A percentile compares a stretch with the other conserved stretches of the same genome.
phyloP scores from a whole-genome alignment of 1,284 basidiomycete species.

The Xanthoconium separans region DNA sequence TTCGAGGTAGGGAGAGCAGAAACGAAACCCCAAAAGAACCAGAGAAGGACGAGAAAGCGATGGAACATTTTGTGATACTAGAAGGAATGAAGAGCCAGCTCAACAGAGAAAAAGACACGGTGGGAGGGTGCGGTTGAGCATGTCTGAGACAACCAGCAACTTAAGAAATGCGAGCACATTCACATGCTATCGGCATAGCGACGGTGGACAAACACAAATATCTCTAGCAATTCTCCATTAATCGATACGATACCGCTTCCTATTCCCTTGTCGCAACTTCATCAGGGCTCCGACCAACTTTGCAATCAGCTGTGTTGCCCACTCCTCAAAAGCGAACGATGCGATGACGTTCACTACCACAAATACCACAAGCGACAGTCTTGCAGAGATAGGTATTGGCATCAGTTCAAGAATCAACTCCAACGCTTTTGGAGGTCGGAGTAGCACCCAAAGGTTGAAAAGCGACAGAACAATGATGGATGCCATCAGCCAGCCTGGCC shows the following conservation, averaged over 20 bases:
- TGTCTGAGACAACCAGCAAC: neutral
- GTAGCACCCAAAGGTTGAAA: slow-evolving; percentile 76
- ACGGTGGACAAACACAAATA: neutral
- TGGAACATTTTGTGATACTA: slow-evolving; percentile 19
- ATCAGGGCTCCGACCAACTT: slow-evolving; percentile 50
- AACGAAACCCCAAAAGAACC: slow-evolving; percentile 20
- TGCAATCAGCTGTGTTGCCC: slow-evolving; percentile 66
- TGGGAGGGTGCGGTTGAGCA: neutral
- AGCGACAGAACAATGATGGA: slow-evolving; percentile 64
- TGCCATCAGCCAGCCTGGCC: slow-evolving; percentile 73
- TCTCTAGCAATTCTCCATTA: slow-evolving; percentile 67
- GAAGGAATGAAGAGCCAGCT: slow-evolving; percentile 32
- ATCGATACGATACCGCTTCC: slow-evolving; percentile 48
- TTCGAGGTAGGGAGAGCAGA: slow-evolving; percentile 27
- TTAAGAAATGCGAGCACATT: neutral
- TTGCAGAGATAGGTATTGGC: slow-evolving; percentile 69
- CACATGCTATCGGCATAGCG: neutral
- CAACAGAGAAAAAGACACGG: slow-evolving; percentile 2
- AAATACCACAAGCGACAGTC: slow-evolving; percentile 68
- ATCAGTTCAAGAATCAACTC: slow-evolving; percentile 78
- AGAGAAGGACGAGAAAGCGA: slow-evolving; percentile 17
- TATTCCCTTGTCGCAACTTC: slow-evolving; percentile 41
- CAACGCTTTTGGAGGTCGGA: slow-evolving; percentile 66
- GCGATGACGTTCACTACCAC: slow-evolving; percentile 72
- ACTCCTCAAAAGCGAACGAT: slow-evolving; percentile 82